Evolutionary conservation across 208 protist species (phyloP).

Genomic region (Leishmania martiniquensis): DNA sequence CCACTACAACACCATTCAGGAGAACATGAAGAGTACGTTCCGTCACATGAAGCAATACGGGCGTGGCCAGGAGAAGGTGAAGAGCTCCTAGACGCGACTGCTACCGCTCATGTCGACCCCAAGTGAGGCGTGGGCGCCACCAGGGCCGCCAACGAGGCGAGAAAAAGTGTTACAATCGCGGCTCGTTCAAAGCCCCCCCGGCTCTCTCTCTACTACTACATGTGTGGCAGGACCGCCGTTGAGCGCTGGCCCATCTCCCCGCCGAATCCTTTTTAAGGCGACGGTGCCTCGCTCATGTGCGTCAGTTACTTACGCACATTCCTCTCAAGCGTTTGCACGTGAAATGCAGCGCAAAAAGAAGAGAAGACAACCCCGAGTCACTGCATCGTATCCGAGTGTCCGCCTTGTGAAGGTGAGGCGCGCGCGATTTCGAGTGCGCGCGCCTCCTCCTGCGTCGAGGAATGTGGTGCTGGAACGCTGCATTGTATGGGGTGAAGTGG

Average conservation of each 20-base stretch:
- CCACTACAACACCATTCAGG: conserved; percentile 73
- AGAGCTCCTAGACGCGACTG: conserved; percentile 9
- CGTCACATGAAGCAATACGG: conserved; percentile 68
- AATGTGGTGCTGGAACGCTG: too few relatives aligned
- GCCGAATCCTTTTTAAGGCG: background rate
- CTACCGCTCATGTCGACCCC: background rate
- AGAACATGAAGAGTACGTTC: conserved; percentile 69
- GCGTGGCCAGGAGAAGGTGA: conserved; percentile 47
- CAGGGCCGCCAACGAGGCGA: background rate
- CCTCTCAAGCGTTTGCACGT: too few relatives aligned
- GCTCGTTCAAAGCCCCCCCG: background rate
- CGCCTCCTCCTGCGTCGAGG: too few relatives aligned
- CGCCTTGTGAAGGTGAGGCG: too few relatives aligned
- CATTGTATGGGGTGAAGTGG: too few relatives aligned
- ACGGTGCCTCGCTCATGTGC: too few relatives aligned
- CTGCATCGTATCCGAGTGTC: too few relatives aligned
- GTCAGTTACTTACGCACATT: too few relatives aligned
- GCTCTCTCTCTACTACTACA: background rate
- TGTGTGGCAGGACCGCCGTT: background rate
- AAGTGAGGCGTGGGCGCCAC: background rate
- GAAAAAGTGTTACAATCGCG: background rate
- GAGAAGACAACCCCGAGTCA: too few relatives aligned
- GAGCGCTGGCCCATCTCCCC: background rate
- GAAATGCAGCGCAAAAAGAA: too few relatives aligned
- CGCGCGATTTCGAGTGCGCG: too few relatives aligned